phyloP scores from a whole-genome alignment of 2,329 filamentous ascomycete genomes.

The Lachnellula cervina region DNA sequence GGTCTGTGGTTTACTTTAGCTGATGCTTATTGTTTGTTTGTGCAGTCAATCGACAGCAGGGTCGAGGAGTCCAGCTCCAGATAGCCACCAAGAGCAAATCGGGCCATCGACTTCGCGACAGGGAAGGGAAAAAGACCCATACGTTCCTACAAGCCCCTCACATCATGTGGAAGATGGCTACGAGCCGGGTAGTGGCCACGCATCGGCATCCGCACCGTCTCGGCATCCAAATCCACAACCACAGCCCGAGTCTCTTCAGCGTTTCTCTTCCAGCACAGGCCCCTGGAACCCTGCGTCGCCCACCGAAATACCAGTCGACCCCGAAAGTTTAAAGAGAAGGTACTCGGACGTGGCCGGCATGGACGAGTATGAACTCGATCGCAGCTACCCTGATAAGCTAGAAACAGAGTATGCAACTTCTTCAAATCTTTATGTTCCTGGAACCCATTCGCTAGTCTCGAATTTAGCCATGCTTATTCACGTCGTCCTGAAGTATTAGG shows the following conservation, averaged over 20 bases:
- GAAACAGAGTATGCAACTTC: neutral
- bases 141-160: neutral
- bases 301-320: neutral
- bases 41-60: neutral
- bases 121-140: neutral
- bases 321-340: neutral
- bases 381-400: neutral
- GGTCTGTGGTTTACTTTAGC: neutral
- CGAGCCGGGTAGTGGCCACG: neutral
- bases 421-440: too few relatives aligned
- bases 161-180: neutral
- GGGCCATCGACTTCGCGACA: neutral
- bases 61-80: neutral
- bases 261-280: neutral
- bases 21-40: neutral
- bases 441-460: too few relatives aligned
- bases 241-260: neutral
- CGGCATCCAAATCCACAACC: neutral
- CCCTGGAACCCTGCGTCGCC: slow-evolving; percentile 1
- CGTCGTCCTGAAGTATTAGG: too few relatives aligned
- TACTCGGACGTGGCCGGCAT: neutral
- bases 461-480: too few relatives aligned
- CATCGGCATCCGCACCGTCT: neutral
- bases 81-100: neutral
- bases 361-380: neutral